A percentile compares a stretch with the other conserved stretches of the same genome.
phyloP scores from a whole-genome alignment of 2,329 filamentous ascomycete genomes.

The Rhynchosporium agropyri region DNA sequence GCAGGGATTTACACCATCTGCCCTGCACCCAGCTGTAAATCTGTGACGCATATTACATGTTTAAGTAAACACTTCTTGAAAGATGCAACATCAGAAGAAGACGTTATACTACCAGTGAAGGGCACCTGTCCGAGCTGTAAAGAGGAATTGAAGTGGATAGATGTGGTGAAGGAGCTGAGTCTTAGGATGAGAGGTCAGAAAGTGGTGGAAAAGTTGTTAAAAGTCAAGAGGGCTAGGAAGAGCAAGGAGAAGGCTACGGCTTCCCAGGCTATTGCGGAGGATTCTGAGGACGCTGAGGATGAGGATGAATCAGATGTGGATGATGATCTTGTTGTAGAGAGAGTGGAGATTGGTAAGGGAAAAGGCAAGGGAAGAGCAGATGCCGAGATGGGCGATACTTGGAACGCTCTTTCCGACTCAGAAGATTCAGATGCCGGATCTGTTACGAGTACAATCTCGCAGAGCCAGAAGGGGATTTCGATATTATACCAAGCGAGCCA shows the following conservation, averaged over 20 bases:
- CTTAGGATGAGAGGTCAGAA: conserved; percentile 71
- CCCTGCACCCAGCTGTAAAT: conserved; percentile 55
- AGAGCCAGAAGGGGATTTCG: conserved; percentile 15
- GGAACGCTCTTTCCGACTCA: conserved; percentile 30
- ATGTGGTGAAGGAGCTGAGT: conserved; percentile 81
- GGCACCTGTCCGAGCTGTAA: conserved; percentile 75
- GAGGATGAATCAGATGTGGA: conserved; percentile 9
- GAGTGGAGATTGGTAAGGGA: conserved; percentile 14
- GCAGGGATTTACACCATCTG: conserved; percentile 61
- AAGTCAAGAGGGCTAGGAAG: conserved; percentile 41
- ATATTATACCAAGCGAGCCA: conserved; percentile 27
- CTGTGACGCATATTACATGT: conserved; percentile 61
- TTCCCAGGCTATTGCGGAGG: conserved; percentile 27
- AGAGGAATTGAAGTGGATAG: conserved; percentile 65
- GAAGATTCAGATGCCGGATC: conserved; percentile 35
- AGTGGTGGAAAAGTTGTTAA: conserved; percentile 70
- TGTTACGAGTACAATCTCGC: conserved; percentile 26
- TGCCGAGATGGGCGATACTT: conserved; percentile 22
- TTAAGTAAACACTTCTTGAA: conserved; percentile 57
- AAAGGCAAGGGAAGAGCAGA: conserved; percentile 1
- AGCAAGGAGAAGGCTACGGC: conserved; percentile 21
- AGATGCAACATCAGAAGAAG: conserved; percentile 42
- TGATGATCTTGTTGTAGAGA: conserved; percentile 2
- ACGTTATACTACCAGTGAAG: conserved; percentile 62
- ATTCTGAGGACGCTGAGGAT: conserved; percentile 29